Evolutionary conservation across 805 yeast species (phyloP).

Genomic region (Wickerhamiella siamensis): DNA sequence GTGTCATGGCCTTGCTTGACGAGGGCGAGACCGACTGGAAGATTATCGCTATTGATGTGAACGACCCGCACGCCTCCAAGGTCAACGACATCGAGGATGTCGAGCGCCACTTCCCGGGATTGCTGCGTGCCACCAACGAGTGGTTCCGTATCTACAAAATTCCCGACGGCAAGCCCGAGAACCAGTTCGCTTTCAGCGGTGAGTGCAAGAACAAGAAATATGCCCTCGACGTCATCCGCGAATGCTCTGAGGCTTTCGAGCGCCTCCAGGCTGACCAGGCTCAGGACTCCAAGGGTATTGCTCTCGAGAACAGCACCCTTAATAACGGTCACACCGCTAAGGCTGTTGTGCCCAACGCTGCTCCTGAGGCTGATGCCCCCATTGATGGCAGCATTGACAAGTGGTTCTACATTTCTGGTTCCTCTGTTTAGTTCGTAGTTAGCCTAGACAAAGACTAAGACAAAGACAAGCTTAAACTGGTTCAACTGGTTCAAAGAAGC

Average conservation of each 20-base stretch:
- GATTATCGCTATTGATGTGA: slow-evolving; percentile 73
- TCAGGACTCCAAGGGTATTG: slow-evolving; percentile 46
- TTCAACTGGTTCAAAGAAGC: no score
- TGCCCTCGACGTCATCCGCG: slow-evolving; percentile 71
- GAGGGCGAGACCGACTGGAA: slow-evolving; percentile 99
- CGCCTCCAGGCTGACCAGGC: slow-evolving; percentile 51
- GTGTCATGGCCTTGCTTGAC: slow-evolving; percentile 88
- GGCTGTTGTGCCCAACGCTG: slow-evolving; percentile 43
- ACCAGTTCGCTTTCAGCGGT: slow-evolving; percentile 93
- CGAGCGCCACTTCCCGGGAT: slow-evolving; percentile 77
- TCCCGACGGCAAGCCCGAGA: slow-evolving; percentile 96
- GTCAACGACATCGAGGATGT: slow-evolving; percentile 86
- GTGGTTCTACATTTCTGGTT: slow-evolving; percentile 85
- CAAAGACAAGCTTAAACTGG: no score
- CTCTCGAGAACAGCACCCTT: slow-evolving; percentile 64
- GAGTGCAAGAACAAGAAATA: slow-evolving; percentile 77
- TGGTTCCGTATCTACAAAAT: slow-evolving; percentile 98
- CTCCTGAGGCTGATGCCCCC: slow-evolving; percentile 72
- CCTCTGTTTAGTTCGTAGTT: slow-evolving; percentile 20
- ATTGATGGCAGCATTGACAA: slow-evolving; percentile 93
- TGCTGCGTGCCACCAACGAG: slow-evolving; percentile 84
- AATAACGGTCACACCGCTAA: slow-evolving; percentile 23
- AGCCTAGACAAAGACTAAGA: no score
- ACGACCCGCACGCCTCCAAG: slow-evolving; percentile 80
- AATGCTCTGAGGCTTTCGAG: slow-evolving; percentile 78